Conservation (phyloP, 352 stramenopile genomes). For the Phytophthora quininea region DNA sequence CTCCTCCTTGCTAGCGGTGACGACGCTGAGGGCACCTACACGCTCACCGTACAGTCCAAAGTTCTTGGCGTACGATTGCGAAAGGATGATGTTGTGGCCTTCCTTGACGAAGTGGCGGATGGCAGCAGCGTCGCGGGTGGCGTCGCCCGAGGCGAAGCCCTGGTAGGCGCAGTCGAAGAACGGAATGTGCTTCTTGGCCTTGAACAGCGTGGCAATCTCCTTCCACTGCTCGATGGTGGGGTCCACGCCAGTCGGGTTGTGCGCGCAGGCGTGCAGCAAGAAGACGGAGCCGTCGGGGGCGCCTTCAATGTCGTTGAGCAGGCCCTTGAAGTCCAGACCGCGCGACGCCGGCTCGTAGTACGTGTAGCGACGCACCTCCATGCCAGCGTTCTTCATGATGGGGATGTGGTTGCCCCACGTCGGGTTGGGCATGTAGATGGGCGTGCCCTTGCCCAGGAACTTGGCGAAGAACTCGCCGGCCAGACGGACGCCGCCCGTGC, state of each 20-base stretch:
- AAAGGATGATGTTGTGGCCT: slow-evolving; percentile 96
- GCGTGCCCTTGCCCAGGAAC: slow-evolving; percentile 85
- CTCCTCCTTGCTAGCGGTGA: slow-evolving; percentile 95
- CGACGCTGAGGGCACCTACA: slow-evolving; percentile 96
- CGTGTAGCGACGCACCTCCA: slow-evolving; percentile 82
- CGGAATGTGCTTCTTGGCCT: slow-evolving; percentile 95
- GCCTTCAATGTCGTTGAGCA: slow-evolving; percentile 95
- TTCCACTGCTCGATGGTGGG: slow-evolving; percentile 98
- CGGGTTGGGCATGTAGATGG: slow-evolving; percentile 98
- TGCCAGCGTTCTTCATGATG: slow-evolving; percentile 91
- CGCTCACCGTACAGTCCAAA: slow-evolving; percentile 99
- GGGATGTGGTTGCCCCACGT: slow-evolving; percentile 99
- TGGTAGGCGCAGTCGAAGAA: slow-evolving; percentile 99
- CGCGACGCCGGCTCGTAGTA: slow-evolving; percentile 88
- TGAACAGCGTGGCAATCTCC: slow-evolving; percentile 95
- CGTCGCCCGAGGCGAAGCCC: slow-evolving; percentile 98
- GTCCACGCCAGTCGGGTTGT: slow-evolving; percentile 99
- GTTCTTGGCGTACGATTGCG: slow-evolving; percentile 99
- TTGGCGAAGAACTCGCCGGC: slow-evolving; percentile 95
- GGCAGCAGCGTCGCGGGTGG: slow-evolving; percentile 94
- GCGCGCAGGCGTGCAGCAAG: slow-evolving; percentile 98
- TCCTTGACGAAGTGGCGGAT: slow-evolving; percentile 98
- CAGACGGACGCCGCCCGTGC: slow-evolving; percentile 97
- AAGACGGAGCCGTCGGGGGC: slow-evolving; percentile 95
- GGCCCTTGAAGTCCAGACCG: slow-evolving; percentile 92